Evolutionary conservation across 495 filamentous ascomycete genomes (phyloP).

Genomic region (Penicillium daleae): DNA sequence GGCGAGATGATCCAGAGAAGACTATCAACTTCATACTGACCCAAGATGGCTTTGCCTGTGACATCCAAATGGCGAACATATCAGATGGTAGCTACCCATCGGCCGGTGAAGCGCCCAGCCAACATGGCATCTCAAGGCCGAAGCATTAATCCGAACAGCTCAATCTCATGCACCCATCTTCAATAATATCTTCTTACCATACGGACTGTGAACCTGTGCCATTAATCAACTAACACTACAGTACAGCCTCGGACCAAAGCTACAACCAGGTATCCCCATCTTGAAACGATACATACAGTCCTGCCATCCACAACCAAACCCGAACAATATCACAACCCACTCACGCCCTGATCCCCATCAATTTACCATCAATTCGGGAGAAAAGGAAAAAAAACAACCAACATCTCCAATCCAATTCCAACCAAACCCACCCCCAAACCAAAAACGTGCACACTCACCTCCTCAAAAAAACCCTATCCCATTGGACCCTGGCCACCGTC

Average conservation of each 20-base stretch:
- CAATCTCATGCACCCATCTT: neutral
- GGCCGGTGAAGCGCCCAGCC: neutral
- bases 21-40: neutral
- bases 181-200: neutral
- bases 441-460: neutral
- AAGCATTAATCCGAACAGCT: neutral
- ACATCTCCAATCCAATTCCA: neutral
- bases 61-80: no score
- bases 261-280: neutral
- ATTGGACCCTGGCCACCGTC: neutral
- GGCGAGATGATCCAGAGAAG: neutral
- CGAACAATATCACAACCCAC: neutral
- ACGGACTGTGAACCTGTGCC: no score
- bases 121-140: no score
- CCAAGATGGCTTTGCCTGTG: neutral
- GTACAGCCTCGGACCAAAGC: neutral
- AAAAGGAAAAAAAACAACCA: no score
- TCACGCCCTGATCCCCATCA: neutral
- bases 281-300: neutral
- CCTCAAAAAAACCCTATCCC: neutral
- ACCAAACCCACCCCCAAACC: neutral
- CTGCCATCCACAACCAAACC: neutral
- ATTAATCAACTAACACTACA: neutral
- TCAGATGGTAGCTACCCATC: no score
- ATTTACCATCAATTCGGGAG: neutral